Conservation (phyloP, 2,329 filamentous ascomycete species). For the Colletotrichum lini region DNA sequence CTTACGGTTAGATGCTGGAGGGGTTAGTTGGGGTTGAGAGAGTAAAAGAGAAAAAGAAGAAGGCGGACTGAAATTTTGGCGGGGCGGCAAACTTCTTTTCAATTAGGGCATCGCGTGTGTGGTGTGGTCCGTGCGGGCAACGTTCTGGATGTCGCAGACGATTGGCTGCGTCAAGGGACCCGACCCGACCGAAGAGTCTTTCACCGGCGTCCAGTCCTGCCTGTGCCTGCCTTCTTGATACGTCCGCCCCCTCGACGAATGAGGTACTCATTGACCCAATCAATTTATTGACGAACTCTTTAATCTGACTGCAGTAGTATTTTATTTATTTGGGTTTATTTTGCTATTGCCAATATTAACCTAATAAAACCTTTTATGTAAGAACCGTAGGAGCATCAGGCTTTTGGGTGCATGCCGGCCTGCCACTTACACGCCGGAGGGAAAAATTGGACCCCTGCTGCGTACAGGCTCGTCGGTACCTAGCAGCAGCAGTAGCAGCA, state of each 20-base stretch:
- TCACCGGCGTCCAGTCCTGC: conserved; percentile 13
- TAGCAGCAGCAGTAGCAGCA: not conserved
- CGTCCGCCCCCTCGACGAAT: conserved; percentile 23
- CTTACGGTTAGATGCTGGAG: conserved; percentile 42
- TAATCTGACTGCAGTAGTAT: no score
- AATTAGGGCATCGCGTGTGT: conserved; percentile 39
- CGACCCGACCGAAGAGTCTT: conserved; percentile 22
- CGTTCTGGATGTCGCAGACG: conserved; percentile 30
- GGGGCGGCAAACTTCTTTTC: conserved; percentile 33
- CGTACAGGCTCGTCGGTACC: conserved; percentile 7
- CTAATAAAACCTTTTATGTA: conserved; percentile 14
- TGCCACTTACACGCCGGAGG: conserved; percentile 16
- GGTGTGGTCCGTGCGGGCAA: conserved; percentile 31
- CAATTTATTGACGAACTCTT: not conserved
- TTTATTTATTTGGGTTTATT: no score
- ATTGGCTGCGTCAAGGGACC: conserved; percentile 23
- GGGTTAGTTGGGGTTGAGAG: conserved; percentile 28
- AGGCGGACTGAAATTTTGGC: conserved; percentile 24
- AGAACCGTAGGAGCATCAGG: not conserved
- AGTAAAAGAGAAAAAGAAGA: conserved; percentile 6
- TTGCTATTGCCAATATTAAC: no score
- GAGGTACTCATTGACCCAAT: conserved; percentile 19
- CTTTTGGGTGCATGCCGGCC: conserved; percentile 19
- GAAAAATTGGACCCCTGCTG: conserved; percentile 16
- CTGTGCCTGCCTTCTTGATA: not conserved